Evolutionary conservation across 2,329 filamentous ascomycete species (phyloP), one percentile per base, ranked within the genome.

Genomic region (Lecanosticta acicola): DNA sequence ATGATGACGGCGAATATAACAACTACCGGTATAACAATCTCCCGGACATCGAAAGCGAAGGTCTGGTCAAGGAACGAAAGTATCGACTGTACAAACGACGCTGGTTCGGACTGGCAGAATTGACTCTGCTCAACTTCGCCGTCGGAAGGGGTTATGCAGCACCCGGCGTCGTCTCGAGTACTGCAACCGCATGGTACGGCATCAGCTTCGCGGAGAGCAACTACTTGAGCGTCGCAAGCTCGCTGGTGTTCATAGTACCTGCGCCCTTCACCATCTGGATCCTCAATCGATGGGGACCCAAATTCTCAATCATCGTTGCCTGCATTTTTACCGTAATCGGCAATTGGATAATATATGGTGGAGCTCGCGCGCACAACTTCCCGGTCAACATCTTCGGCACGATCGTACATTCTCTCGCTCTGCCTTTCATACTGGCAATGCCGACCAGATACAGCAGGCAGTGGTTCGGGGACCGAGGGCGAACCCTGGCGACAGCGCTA

Each of bases 371-470:
- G n/a, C 41, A 85, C 40, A 76, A 73, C 54, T 93, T 85, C 61
- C 81, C 81, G 34, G 74, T 84, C 40, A 81, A 86, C 51, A 87
- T 95, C 83, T 81, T 91, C 56, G 90, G 89, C 4, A 89, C 95
- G 69, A 84, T 96, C 63, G 66, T 96, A 48, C 87, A 84, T 40
- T 24, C 38, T 9, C 73, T 95, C 29, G 81, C 87, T 1, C 90
- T 95, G 63, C 88, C 90, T 0, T 95, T 96, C 66, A 86, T 93
- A 16, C 78, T 96, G 9, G 81, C 84, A 7, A 87, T 89, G 1
- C 89, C 91, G 1, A 90, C 90, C 0, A 76, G 87, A 48, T 96
- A 94, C 67, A 91, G 86, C 40, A 89, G 95, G 63, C 71, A 94
- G 49, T 96, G 91, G 90, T 96, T 96, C 68, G 89, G 86, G 1